A percentile compares a stretch with the other conserved stretches of the same genome.
These are phyloP conservation scores for Calophaca sinica DNA, from an alignment of 306 rosid genomes.

Conservation along the genomic window DNA sequence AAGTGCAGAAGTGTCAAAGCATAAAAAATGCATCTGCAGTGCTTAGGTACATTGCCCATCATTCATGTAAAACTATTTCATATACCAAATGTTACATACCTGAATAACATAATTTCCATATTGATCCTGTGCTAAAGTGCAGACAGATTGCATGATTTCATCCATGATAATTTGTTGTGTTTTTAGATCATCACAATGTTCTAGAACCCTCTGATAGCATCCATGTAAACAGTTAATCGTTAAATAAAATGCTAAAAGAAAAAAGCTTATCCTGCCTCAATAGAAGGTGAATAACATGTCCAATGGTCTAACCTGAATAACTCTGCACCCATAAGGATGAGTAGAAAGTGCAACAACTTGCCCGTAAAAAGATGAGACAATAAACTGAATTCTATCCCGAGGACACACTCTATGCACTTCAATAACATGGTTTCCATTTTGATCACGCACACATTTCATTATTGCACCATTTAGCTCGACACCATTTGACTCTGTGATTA, in stretches of 20 bases:
- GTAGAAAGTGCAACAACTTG: slow-evolving; percentile 93
- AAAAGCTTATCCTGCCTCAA: slow-evolving; percentile 16
- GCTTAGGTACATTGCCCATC: slow-evolving; percentile 26
- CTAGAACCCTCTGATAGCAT: slow-evolving; percentile 91
- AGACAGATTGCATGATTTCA: slow-evolving; percentile 91
- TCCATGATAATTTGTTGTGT: slow-evolving; percentile 90
- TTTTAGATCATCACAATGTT: slow-evolving; percentile 77
- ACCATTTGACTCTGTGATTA: slow-evolving; percentile 91
- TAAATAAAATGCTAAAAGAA: slow-evolving; percentile 43
- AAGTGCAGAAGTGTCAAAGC: slow-evolving; percentile 6
- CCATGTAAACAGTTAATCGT: slow-evolving; percentile 41
- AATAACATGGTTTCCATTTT: slow-evolving; percentile 96
- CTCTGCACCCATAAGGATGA: slow-evolving; percentile 99
- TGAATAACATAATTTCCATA: slow-evolving; percentile 98
- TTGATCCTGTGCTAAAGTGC: slow-evolving; percentile 92
- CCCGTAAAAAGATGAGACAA: slow-evolving; percentile 88
- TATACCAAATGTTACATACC: slow-evolving; percentile 56
- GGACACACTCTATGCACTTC: slow-evolving; percentile 90
- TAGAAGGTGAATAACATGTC: slow-evolving; percentile 22
- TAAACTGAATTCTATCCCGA: slow-evolving; percentile 86
- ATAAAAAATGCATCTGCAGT: slow-evolving; percentile 1
- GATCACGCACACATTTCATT: slow-evolving; percentile 95
- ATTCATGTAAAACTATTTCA: slow-evolving; percentile 22
- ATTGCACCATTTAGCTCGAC: slow-evolving; percentile 86
- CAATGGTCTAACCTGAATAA: slow-evolving; percentile 79